These are phyloP conservation scores for Nicotiana paniculata DNA, from an alignment of 257 asterid genomes.

Conservation along the genomic window DNA sequence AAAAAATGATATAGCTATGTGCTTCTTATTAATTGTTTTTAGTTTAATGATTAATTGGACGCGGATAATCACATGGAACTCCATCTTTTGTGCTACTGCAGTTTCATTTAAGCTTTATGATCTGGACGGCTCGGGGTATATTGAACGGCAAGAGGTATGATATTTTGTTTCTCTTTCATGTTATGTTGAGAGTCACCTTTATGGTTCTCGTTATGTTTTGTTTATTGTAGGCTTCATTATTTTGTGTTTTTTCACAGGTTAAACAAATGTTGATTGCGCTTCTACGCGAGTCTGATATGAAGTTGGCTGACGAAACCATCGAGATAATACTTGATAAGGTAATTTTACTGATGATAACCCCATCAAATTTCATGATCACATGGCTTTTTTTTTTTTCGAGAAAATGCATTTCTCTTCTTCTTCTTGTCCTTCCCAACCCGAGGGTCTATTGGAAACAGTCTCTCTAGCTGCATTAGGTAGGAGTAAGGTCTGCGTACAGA, in stretches of 20 bases:
- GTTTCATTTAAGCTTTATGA: constrained; percentile 95
- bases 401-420: neutral
- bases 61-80: neutral
- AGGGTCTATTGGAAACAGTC: too few species aligned
- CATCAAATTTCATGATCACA: neutral
- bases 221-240: constrained; percentile 6
- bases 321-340: constrained; percentile 91
- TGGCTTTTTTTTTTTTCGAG: neutral
- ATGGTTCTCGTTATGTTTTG: neutral
- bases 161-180: neutral
- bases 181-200: neutral
- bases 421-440: too few species aligned
- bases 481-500: too few species aligned
- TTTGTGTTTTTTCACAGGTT: constrained; percentile 53
- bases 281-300: constrained; percentile 86
- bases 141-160: constrained; percentile 89
- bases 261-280: constrained; percentile 97
- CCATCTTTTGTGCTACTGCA: constrained; percentile 27
- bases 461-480: too few species aligned
- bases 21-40: too few species aligned
- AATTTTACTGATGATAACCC: neutral
- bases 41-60: neutral
- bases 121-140: constrained; percentile 89
- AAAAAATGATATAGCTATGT: neutral
- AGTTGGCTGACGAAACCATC: constrained; percentile 89